Conservation (phyloP, 2,329 filamentous ascomycete species). For the Talaromyces sp. region DNA sequence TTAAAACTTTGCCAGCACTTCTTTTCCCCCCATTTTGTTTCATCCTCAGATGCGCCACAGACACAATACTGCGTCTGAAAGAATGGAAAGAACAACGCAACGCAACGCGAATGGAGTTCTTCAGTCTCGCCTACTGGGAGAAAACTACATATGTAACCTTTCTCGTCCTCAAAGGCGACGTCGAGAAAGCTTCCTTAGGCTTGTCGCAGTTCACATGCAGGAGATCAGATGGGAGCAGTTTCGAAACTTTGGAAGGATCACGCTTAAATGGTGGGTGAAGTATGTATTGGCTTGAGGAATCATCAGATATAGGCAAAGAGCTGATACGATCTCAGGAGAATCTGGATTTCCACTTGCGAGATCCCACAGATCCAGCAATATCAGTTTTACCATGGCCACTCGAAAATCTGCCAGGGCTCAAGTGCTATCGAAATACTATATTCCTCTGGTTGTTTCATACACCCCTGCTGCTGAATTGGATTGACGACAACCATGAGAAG, state of each 20-base stretch:
- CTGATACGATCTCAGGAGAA: not conserved
- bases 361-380: not conserved
- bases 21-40: not conserved
- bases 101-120: not conserved
- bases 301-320: not conserved
- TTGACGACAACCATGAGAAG: not conserved
- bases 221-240: not conserved
- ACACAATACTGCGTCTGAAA: not conserved
- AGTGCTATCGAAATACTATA: conserved; percentile 30
- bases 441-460: conserved; percentile 27
- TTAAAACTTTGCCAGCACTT: not conserved
- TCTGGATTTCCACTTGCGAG: not conserved
- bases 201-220: not conserved
- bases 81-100: not conserved
- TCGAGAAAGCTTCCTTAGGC: not conserved
- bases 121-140: not conserved
- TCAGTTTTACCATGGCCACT: not conserved
- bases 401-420: not conserved
- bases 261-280: not conserved
- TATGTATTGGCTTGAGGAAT: not conserved
- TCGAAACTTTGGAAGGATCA: not conserved
- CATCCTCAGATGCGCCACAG: not conserved
- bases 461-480: conserved; percentile 26
- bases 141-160: conserved; percentile 10
- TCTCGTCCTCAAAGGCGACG: conserved; percentile 3